Percentiles rank a stretch among this genome's conserved stretches.
Conservation (phyloP, 1,284 basidiomycete genomes). For the Prillingera fragicola region DNA sequence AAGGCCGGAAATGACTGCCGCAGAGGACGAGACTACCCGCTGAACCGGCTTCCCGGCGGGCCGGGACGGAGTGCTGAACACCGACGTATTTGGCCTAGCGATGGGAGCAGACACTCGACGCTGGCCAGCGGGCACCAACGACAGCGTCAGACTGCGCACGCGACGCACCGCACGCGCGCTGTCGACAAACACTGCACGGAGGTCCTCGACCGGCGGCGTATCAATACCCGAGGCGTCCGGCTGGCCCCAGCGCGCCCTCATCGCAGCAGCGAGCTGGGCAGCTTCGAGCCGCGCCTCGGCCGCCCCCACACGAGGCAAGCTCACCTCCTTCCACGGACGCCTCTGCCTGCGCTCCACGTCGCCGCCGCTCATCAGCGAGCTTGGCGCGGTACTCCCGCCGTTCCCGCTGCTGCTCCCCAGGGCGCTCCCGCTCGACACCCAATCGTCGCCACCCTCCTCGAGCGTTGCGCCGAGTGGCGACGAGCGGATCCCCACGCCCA, state of each 20-base stretch:
- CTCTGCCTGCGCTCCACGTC: slow-evolving; percentile 11
- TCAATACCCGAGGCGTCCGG: slow-evolving; percentile 4
- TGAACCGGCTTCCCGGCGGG: slow-evolving; percentile 8
- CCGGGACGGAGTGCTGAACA: slow-evolving; percentile 36
- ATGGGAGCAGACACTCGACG: slow-evolving; percentile 8
- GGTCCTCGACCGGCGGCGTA: slow-evolving; percentile 7
- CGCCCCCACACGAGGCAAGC: slow-evolving; percentile 28
- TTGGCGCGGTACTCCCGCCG: no score
- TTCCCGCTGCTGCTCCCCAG: slow-evolving; percentile 26
- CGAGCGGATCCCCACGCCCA: slow-evolving; percentile 31
- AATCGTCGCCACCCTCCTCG: slow-evolving; percentile 37
- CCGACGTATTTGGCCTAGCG: not conserved
- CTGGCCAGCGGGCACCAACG: slow-evolving; percentile 5
- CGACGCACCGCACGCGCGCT: slow-evolving; percentile 36
- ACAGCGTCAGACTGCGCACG: slow-evolving; percentile 30
- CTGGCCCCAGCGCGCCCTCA: slow-evolving; percentile 6
- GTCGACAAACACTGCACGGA: slow-evolving; percentile 9
- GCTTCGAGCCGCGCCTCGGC: slow-evolving; percentile 30
- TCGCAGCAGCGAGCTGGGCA: slow-evolving; percentile 8
- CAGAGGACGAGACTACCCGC: not conserved
- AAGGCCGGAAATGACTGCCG: not conserved
- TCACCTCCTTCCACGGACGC: slow-evolving; percentile 40
- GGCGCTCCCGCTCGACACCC: slow-evolving; percentile 42
- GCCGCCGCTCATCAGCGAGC: slow-evolving; percentile 14
- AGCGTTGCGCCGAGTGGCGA: slow-evolving; percentile 14